Evolutionary conservation across 768 basidiomycete genomes (phyloP).

Genomic region (Jaapia argillacea): DNA sequence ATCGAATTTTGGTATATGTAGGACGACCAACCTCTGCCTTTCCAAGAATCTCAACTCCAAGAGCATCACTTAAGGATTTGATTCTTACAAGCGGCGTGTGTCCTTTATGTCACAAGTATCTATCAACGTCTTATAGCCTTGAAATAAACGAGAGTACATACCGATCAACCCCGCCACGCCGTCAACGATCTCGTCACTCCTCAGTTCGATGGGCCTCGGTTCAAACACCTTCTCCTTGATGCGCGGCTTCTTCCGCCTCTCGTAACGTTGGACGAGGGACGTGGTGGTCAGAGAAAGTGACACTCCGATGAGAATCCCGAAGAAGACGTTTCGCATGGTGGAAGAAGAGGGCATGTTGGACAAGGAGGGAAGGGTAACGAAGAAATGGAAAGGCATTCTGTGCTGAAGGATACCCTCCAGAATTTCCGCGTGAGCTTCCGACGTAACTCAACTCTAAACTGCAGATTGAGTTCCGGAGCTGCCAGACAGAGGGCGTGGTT

Average conservation of each 20-base stretch:
- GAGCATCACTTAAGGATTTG: conserved; percentile 79
- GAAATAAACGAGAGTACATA: conserved; percentile 21
- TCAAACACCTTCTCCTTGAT: conserved; percentile 18
- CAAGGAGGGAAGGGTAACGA: background rate
- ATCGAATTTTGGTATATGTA: background rate
- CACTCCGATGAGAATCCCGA: conserved; percentile 63
- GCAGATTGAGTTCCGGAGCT: no score
- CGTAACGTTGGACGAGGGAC: conserved; percentile 45
- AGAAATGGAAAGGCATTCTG: background rate
- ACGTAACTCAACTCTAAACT: no score
- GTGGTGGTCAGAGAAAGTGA: conserved; percentile 67
- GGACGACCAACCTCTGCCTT: conserved; percentile 71
- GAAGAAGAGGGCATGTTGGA: background rate
- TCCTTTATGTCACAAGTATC: conserved; percentile 33
- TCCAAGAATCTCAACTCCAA: conserved; percentile 90
- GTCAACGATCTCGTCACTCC: conserved; percentile 67
- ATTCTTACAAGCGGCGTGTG: conserved; percentile 93
- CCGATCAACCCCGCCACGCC: conserved; percentile 86
- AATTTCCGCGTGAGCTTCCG: no score
- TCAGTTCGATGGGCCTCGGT: conserved; percentile 54
- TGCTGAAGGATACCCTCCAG: no score
- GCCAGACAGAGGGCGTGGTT: no score
- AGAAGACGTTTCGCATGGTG: conserved; percentile 20
- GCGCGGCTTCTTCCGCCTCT: conserved; percentile 38
- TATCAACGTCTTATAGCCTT: background rate